phyloP scores from a whole-genome alignment of 2,329 filamentous ascomycete genomes.

The Cercospora canescens region DNA sequence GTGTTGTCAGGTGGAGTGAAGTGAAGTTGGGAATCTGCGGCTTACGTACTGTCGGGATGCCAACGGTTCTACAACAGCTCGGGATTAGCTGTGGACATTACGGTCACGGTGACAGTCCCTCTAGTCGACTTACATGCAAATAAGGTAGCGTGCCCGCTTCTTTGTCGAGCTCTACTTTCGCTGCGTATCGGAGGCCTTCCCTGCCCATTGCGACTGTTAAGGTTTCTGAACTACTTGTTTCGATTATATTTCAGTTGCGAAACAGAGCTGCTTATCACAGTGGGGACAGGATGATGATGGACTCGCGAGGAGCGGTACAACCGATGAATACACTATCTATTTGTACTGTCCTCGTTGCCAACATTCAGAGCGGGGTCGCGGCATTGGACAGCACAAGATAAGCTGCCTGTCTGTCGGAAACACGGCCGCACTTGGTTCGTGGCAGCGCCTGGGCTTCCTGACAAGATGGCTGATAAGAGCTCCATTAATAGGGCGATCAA shows the following conservation, averaged over 20 bases:
- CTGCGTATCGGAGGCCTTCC: slow-evolving; percentile 66
- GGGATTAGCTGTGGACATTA: slow-evolving; percentile 13
- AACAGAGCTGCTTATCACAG: background rate
- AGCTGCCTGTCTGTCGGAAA: slow-evolving; percentile 1
- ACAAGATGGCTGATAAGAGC: slow-evolving; percentile 22
- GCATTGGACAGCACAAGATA: slow-evolving; percentile 3
- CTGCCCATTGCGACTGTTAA: slow-evolving; percentile 45
- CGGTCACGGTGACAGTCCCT: slow-evolving; percentile 16
- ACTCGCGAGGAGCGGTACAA: no score
- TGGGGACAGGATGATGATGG: background rate
- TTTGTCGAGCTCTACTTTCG: slow-evolving; percentile 72
- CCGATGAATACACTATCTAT: background rate
- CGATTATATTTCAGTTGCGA: background rate
- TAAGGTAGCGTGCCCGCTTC: slow-evolving; percentile 67
- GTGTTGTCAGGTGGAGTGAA: slow-evolving; percentile 1
- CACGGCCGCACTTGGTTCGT: slow-evolving; percentile 1
- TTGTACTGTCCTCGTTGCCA: background rate
- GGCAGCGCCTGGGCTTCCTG: slow-evolving; percentile 9
- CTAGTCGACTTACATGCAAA: slow-evolving; percentile 23
- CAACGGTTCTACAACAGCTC: slow-evolving; percentile 70
- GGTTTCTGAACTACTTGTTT: background rate
- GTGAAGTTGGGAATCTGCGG: slow-evolving; percentile 5
- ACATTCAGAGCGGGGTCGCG: background rate
- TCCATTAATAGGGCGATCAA: background rate
- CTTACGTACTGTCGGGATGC: slow-evolving; percentile 79